These are phyloP conservation scores for Russula sp. DNA, from an alignment of 768 basidiomycete genomes.

Conservation along the genomic window DNA sequence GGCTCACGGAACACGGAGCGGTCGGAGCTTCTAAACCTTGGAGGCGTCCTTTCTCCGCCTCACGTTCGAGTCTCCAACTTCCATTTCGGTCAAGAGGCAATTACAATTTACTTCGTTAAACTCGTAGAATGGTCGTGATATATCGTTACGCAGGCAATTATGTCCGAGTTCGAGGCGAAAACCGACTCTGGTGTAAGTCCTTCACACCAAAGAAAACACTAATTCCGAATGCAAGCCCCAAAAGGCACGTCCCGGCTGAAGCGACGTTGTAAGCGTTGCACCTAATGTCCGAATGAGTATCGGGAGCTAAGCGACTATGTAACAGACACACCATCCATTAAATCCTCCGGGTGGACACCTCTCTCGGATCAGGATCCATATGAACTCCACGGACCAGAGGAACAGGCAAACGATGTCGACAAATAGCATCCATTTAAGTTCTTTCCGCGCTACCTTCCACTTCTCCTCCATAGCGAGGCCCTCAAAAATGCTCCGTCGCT, in stretches of 20 bases:
- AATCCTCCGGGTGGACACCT: conserved; percentile 58
- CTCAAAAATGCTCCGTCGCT: conserved; percentile 47
- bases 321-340: conserved; percentile 51
- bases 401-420: conserved; percentile 45
- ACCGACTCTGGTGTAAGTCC: conserved; percentile 54
- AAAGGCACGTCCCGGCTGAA: conserved; percentile 53
- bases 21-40: neutral
- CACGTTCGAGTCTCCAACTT: neutral
- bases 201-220: conserved; percentile 61
- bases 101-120: neutral
- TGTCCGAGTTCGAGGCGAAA: conserved; percentile 55
- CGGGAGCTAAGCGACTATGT: neutral
- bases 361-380: conserved; percentile 55
- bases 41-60: neutral
- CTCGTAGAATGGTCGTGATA: conserved; percentile 7
- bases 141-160: conserved; percentile 21
- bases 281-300: conserved; percentile 35
- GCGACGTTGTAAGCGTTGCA: conserved; percentile 69
- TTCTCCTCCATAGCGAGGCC: conserved; percentile 59
- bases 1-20: neutral
- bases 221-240: conserved; percentile 49
- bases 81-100: neutral
- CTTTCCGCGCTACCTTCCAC: conserved; percentile 52
- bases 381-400: conserved; percentile 54
- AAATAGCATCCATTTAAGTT: conserved; percentile 46